Conservation (phyloP, 2,329 filamentous ascomycete species). For the Setomelanomma holmii region DNA sequence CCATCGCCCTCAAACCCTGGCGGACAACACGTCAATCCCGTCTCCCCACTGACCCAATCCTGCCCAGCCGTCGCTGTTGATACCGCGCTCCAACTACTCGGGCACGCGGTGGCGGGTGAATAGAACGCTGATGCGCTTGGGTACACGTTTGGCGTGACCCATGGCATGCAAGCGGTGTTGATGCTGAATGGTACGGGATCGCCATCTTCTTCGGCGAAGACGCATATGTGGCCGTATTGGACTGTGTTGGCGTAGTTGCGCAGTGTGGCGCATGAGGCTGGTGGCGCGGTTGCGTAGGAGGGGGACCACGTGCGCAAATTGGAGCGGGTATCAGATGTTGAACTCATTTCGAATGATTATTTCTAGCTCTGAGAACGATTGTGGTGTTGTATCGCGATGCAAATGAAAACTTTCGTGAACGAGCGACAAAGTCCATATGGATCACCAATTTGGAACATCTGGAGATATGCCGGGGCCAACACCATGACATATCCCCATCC, state of each 20-base stretch:
- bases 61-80: slow-evolving; percentile 21
- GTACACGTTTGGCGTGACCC: slow-evolving; percentile 20
- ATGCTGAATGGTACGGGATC: slow-evolving; percentile 76
- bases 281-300: slow-evolving; percentile 20
- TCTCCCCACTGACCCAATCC: slow-evolving; percentile 27
- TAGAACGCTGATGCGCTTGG: slow-evolving; percentile 22
- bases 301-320: slow-evolving; percentile 21
- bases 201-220: slow-evolving; percentile 82
- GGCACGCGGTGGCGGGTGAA: slow-evolving; percentile 33
- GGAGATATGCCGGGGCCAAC: background rate
- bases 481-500: slow-evolving; percentile 4
- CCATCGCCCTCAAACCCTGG: slow-evolving; percentile 24
- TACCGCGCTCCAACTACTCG: slow-evolving; percentile 25
- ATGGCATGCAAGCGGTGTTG: slow-evolving; percentile 57
- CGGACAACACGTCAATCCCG: slow-evolving; percentile 32
- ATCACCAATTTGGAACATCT: background rate
- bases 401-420: background rate
- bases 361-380: background rate
- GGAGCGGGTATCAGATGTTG: slow-evolving; percentile 19
- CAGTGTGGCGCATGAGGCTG: slow-evolving; percentile 25
- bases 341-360: slow-evolving; percentile 16
- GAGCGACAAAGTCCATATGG: background rate
- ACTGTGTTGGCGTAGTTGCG: slow-evolving; percentile 17
- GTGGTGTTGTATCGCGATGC: too few relatives aligned
- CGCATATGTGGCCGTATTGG: slow-evolving; percentile 81